Conservation (phyloP, 1,284 basidiomycete genomes). For the Cryptococcus sp. region DNA sequence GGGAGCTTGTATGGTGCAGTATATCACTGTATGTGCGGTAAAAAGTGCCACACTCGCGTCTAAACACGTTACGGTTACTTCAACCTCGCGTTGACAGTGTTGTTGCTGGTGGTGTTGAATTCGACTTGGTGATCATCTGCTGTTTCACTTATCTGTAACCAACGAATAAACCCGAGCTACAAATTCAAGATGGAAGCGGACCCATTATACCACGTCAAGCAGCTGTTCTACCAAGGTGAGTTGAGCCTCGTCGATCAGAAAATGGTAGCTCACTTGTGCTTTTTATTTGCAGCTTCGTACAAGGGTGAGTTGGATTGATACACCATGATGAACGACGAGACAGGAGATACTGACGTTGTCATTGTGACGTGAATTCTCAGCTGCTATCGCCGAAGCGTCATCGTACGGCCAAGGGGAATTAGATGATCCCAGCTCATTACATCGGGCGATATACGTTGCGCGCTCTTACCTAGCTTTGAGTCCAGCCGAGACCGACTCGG, state of each 20-base stretch:
- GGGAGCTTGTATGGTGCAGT: too few species aligned
- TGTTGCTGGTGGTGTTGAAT: neutral
- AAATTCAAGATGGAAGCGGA: constrained; percentile 68
- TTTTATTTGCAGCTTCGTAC: constrained; percentile 43
- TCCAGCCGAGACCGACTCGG: constrained; percentile 60
- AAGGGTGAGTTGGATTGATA: constrained; percentile 34
- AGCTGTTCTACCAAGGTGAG: constrained; percentile 77
- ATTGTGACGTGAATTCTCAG: constrained; percentile 19
- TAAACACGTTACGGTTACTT: constrained; percentile 1
- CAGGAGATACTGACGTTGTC: neutral
- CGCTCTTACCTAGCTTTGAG: constrained; percentile 78
- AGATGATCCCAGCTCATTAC: constrained; percentile 55
- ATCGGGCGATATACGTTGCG: constrained; percentile 71
- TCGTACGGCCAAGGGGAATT: constrained; percentile 33
- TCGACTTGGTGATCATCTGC: neutral
- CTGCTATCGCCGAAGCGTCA: constrained; percentile 48
- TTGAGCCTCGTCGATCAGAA: neutral
- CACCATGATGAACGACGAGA: neutral
- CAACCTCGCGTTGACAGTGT: neutral
- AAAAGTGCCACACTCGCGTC: constrained; percentile 10
- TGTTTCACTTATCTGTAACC: neutral
- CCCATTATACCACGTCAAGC: constrained; percentile 77
- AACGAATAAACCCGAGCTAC: too few species aligned
- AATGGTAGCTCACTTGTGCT: neutral
- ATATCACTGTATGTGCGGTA: neutral